Conservation (phyloP, 2,329 filamentous ascomycete species). For the Simplicillium aogashimaense region DNA sequence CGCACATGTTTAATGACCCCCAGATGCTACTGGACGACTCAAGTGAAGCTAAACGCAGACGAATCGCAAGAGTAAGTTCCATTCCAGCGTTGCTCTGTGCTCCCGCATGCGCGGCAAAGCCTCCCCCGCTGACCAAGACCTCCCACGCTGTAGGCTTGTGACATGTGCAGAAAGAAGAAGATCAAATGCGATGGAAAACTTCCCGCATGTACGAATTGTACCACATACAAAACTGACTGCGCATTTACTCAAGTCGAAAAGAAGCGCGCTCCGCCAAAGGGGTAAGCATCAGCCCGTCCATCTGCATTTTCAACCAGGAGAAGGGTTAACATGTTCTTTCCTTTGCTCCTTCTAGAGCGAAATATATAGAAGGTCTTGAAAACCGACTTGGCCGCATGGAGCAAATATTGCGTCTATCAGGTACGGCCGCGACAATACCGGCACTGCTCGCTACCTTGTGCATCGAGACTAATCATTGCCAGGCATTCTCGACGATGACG, state of each 20-base stretch:
- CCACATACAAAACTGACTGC: conserved; percentile 97
- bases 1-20: conserved; percentile 51
- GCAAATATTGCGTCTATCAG: conserved; percentile 75
- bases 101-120: conserved; percentile 5
- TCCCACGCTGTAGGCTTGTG: conserved; percentile 56
- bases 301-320: conserved; percentile 3
- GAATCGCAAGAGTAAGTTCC: conserved; percentile 69
- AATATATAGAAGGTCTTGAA: conserved; percentile 95
- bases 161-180: conserved; percentile 95
- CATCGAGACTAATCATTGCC: conserved; percentile 6
- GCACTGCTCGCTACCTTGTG: background rate
- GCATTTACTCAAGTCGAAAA: conserved; percentile 98
- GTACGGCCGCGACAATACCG: conserved; percentile 23
- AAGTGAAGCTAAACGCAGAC: conserved; percentile 77
- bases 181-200: conserved; percentile 98
- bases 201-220: conserved; percentile 89
- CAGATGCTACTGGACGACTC: conserved; percentile 50
- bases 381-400: conserved; percentile 96
- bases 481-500: conserved; percentile 76
- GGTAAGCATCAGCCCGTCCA: conserved; percentile 42
- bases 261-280: conserved; percentile 94
- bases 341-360: conserved; percentile 50
- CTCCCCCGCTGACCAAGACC: background rate
- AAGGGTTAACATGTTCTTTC: conserved; percentile 10
- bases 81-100: background rate